Evolutionary conservation across 441 rosid genomes (phyloP).

Genomic region (Melastoma candidum): DNA sequence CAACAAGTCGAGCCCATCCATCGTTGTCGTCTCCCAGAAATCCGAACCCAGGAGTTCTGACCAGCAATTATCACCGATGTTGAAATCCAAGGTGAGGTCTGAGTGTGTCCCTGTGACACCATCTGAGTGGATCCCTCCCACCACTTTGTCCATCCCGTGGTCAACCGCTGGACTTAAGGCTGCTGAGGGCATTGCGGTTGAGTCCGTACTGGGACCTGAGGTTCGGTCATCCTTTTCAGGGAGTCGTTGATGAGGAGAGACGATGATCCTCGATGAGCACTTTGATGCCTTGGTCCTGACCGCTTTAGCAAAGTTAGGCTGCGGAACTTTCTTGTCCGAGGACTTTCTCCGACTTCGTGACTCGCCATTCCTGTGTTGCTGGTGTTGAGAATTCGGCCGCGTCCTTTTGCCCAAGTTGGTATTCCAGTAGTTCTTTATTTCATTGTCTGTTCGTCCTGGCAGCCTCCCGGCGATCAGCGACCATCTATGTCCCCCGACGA

Average conservation of each 20-base stretch:
- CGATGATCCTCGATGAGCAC: constrained; percentile 6
- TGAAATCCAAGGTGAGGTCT: constrained; percentile 21
- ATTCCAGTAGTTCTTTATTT: constrained; percentile 19
- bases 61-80: constrained; percentile 19
- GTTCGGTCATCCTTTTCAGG: neutral
- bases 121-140: neutral
- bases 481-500: constrained; percentile 7
- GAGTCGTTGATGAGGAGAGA: constrained; percentile 1
- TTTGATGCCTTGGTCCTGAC: constrained; percentile 6
- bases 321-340: neutral
- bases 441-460: constrained; percentile 22
- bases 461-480: constrained; percentile 17
- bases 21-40: constrained; percentile 1
- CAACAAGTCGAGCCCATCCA: neutral
- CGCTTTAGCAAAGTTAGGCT: neutral
- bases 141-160: neutral
- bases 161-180: neutral
- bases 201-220: too few species aligned
- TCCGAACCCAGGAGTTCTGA: constrained; percentile 18
- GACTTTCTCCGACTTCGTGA: neutral
- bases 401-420: constrained; percentile 11
- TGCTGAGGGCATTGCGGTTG: neutral
- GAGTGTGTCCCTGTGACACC: neutral
- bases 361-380: neutral
- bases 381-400: neutral